A percentile compares a stretch with the other conserved stretches of the same genome.
Evolutionary conservation across 2,329 filamentous ascomycete species (phyloP).

Genomic region (Cladophialophora immunda): DNA sequence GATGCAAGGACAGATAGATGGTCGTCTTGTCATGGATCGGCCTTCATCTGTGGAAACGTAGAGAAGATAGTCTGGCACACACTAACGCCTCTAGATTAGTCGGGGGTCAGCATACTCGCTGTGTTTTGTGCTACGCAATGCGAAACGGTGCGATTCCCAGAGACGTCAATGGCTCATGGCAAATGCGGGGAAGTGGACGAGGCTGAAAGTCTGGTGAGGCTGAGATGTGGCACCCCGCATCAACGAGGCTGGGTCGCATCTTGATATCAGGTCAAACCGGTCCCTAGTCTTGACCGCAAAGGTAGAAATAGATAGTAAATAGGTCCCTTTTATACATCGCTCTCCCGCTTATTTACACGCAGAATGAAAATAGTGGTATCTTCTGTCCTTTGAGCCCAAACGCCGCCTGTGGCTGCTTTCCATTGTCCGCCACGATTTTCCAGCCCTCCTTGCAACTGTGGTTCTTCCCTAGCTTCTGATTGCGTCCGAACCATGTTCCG

Average conservation of each 20-base stretch:
- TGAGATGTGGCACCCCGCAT: background rate
- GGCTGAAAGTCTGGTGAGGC: background rate
- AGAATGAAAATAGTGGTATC: conserved; percentile 1
- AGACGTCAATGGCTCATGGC: background rate
- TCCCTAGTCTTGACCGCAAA: background rate
- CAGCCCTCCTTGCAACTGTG: background rate
- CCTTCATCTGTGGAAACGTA: no score
- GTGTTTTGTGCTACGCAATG: background rate
- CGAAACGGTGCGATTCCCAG: background rate
- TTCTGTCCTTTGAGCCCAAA: background rate
- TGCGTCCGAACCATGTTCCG: background rate
- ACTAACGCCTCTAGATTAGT: no score
- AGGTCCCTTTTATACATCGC: background rate
- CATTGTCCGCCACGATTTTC: background rate
- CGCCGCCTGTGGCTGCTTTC: background rate
- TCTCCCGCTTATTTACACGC: background rate
- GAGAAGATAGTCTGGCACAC: no score
- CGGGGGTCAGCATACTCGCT: no score
- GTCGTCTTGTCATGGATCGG: no score
- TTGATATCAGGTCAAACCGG: background rate
- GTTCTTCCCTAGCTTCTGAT: background rate
- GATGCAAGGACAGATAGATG: no score
- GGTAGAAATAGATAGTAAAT: background rate
- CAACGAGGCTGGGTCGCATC: background rate
- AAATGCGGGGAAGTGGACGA: conserved; percentile 11